Base-by-base conservation (phyloP, 176 grass and related monocot species). In the Chrysopogon serrulatus region DNA sequence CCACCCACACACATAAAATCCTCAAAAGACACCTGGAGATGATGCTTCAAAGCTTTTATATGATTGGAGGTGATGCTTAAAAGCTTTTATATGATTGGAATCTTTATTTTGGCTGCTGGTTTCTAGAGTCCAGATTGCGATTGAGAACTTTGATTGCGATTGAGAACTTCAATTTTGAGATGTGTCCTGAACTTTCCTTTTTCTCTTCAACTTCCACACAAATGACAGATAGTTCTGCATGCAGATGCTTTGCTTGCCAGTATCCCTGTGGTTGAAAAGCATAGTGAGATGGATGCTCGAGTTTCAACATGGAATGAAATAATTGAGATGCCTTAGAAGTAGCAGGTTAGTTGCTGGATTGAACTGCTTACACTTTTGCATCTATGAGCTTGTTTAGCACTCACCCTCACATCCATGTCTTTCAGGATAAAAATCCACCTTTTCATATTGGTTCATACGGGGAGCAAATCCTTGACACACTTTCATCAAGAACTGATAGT, bases 271-370 rank as follows among this genome's bases (percentile, higher is more conserved):
- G 90, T 83, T 54, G 90, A 98, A 87, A 90, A 90, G 79, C 92
- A 88, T 63, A 94, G 90, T 12, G 92, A 98, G 76, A 73, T 98
- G 74, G 90, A 94, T 72, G 88, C 92, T 73, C 85, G 95, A 61
- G 95, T 98, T 84, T 98, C 95, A 41, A 93, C 92, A 84, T 98
- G 95, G 95, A 95, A 88, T 86, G 90, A 95, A 17, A 82, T 88
- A 84, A 91, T 95, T 84, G 95, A 98, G 57, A 80, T 74, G 84
- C 95, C 51, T 74, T 98, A 82, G 92, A 95, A 86, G 95, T n/a
- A 93, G 62, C 88, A 98, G 89, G 95, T 95, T 80, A 72, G 80
- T 85, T 76, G 28, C n/a, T 54, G 48, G 27, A 32, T 34, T 73
- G 82, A 73, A 39, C 21, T 73, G 45, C 18, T 16, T 83, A 60